Conservation (phyloP, 202 grass and related monocot species). For the Cymbopogon flexuosus region DNA sequence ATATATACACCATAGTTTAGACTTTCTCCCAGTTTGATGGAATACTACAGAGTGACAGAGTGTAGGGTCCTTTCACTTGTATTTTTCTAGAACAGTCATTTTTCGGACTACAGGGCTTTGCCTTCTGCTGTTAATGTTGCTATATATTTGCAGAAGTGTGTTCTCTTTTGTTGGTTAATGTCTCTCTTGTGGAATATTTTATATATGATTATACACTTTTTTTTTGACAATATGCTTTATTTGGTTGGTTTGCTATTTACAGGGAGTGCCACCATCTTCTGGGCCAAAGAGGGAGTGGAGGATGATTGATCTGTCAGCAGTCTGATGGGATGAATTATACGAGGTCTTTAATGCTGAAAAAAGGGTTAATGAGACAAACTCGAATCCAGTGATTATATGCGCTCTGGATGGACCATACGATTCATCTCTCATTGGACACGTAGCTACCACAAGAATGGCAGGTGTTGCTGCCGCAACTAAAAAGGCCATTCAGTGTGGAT, state of each 20-base stretch:
- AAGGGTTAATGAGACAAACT: conserved; percentile 26
- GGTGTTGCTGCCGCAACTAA: conserved; percentile 14
- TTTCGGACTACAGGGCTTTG: neutral
- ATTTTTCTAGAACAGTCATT: neutral
- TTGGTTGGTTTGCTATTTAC: conserved; percentile 10
- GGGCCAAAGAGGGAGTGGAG: conserved; percentile 8
- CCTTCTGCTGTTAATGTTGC: neutral
- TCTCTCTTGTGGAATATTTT: conserved; percentile 2
- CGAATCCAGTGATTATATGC: conserved; percentile 14
- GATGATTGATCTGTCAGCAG: conserved; percentile 31
- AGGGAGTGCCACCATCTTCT: conserved; percentile 19
- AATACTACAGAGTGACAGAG: too few relatives aligned
- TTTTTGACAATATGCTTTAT: too few relatives aligned
- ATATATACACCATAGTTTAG: neutral
- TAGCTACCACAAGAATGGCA: conserved; percentile 22
- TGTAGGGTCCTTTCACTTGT: neutral
- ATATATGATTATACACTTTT: neutral
- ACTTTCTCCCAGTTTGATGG: neutral
- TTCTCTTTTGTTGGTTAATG: neutral
- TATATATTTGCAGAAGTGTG: neutral
- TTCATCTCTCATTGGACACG: conserved; percentile 30
- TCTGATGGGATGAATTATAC: conserved; percentile 30
- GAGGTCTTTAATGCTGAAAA: conserved; percentile 32
- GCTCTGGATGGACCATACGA: neutral
- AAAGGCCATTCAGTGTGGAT: conserved; percentile 1